Evolutionary conservation across 2,329 filamentous ascomycete genomes (phyloP), one percentile per base, ranked within the genome.

Genomic region (Ophiosphaerella narmari): DNA sequence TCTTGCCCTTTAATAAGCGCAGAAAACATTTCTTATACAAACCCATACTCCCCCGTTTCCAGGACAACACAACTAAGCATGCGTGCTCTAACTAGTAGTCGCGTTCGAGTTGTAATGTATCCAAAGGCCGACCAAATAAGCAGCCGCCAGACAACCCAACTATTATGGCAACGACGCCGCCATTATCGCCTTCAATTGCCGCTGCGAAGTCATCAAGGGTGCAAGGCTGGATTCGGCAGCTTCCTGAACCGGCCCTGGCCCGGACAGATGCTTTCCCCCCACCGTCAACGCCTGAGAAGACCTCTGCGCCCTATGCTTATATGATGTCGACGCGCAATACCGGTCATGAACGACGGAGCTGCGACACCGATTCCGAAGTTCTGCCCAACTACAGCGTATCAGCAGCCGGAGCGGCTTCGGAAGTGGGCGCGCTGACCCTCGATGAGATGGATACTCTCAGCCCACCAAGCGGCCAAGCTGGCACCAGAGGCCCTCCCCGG

Each of bases 151-250:
- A 49, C 49, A 44, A 16, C 46, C 26, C 33, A n/a, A 53, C 54
- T n/a, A 48, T 48, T 16, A 57, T 57, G 54, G 44, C 54, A 24
- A 53, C 50, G 32, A 57, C 50, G 40, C 50, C 54, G 40, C 50
- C 47, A 48, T 41, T 54, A 33, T 57, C 50, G 39, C 54, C 46
- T 34, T 55, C 46, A 44, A 54, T 55, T 53, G 44, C 52, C 37
- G 48, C 52, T 53, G 47, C 39, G 32, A 53, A 55, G 49, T 51
- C 40, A 51, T 53, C 31, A 24, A 43, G 46, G 41, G 47, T 59
- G 46, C 24, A 53, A 54, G 40, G 46, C 45, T 59, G 47, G 55
- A 45, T 59, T 32, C 12, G 51, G 23, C 39, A 59, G 52, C 53
- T 59, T 38, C 47, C 41, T 26, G 39, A 51, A 43, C 21, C 42